Evolutionary conservation across 2,329 filamentous ascomycete species (phyloP), one percentile per base, ranked within the genome.

Genomic region (Cladosporium sp.): DNA sequence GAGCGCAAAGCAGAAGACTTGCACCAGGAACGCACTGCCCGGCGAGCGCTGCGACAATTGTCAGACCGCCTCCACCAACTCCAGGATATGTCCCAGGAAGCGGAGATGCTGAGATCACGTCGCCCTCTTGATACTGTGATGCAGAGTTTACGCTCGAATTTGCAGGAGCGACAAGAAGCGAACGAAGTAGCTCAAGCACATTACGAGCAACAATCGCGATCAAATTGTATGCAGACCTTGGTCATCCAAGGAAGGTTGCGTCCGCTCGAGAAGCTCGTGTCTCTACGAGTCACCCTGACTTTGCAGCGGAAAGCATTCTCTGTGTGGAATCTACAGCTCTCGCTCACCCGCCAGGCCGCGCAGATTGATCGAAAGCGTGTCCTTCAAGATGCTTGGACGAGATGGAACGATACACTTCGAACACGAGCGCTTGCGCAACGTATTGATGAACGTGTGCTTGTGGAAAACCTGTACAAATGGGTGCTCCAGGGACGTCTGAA

Each of bases 361-460:
- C 76, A 80, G 59, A 77, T 85, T 36, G 81, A 88, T 72, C 82
- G 78, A 12, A 74, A 80, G 69, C 83, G 86, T 55, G 74, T 88
- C 32, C 72, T 88, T 59, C 83, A 82, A 59, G 87, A 86, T 73
- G 80, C 85, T 3, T 87, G 85, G 80, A 87, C 83, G 1, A 78
- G 79, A 12, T 90, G 88, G 88, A 89, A 89, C 68, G 85, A 89
- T 71, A 78, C 79, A 18, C 79, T 88, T 18, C 85, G 87, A 21
- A 83, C 81, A 68, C 80, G 83, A 70, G 82, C 82, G 18, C 75
- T 89, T 1, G 78, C 76, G 59, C 78, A 81, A 24, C 83, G 81
- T 15, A 85, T 88, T 58, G 81, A 88, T 68, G 82, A 86, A 68
- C 82, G 87, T 3, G 69, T 88, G 49, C 78, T 85, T 51, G 76